Evolutionary conservation across 2,329 filamentous ascomycete genomes (phyloP), one percentile per base, ranked within the genome.

Genomic region (Tolypocladium tundrense): DNA sequence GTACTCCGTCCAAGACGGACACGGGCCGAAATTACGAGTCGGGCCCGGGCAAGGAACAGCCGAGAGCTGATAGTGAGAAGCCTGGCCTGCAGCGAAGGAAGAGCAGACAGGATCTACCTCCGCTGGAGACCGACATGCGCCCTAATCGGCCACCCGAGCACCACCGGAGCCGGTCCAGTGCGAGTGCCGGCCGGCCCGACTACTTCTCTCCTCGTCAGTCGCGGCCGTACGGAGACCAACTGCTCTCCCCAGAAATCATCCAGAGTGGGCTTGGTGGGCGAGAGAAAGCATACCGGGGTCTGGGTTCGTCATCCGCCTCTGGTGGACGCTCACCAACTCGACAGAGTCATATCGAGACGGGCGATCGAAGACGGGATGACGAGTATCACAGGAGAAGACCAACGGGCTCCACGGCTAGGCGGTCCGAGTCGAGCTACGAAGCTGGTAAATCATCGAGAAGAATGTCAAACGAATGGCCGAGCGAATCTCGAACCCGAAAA

Each of bases 201-300:
- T 69, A 72, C 48, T 70, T 71, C 40, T 65, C 67, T 9, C 62
- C 69, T 33, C 55, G 69, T 61, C 61, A 64, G 48, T 60, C 67
- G 21, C 65, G 70, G 39, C 57, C 66, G 52, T 57, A 64, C 7
- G 68, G 69, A 6, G 72, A 77, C 48, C 68, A 66, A 1, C 66
- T 72, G 33, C 61, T 78, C 7, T 75, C 77, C 1, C 77, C 79
- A 0, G 68, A 76, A 3, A 66, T 77, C 2, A 73, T 74, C 35
- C 77, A 74, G 54, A 72, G 73, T 40, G 68, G 72, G 1, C 67
- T 72, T 13, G 70, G 69, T 4, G 72, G 76, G 5, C 73, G 78
- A 2, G 77, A 80, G 43, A 73, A 75, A 56, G 64, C 68, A 0
- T 78, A 79, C 55, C 71, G 73, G 59, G 65, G 60, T n/a, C 64